A percentile compares a stretch with the other conserved stretches of the same genome.
These are phyloP conservation scores for Celoporthe dispersa DNA, from an alignment of 2,329 filamentous ascomycete species.

Conservation along the genomic window DNA sequence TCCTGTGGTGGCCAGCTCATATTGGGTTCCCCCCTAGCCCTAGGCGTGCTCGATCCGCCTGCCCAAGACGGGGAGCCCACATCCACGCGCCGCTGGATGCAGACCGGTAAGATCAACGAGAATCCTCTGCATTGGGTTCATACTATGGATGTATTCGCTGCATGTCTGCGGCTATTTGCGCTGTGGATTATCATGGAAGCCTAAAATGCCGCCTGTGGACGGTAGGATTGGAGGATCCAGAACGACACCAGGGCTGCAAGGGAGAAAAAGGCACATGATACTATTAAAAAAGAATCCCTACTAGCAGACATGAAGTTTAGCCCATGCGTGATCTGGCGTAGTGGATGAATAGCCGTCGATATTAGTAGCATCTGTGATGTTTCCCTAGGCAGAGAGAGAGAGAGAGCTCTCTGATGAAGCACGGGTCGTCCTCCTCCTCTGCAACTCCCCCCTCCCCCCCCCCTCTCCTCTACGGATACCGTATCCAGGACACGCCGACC, in stretches of 20 bases:
- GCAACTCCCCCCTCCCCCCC: background rate
- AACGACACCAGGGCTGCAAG: background rate
- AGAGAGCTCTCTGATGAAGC: no score
- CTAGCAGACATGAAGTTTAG: background rate
- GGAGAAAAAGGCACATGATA: background rate
- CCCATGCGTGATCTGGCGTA: background rate
- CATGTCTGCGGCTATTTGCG: background rate
- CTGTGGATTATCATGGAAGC: background rate
- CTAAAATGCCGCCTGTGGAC: background rate
- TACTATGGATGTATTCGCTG: background rate
- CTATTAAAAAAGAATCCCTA: background rate
- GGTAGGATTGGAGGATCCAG: background rate
- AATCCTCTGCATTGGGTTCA: background rate
- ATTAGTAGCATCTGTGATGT: no score
- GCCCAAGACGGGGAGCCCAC: no score
- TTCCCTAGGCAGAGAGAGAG: no score
- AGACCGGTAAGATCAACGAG: background rate
- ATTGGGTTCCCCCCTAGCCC: no score
- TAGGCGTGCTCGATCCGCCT: no score
- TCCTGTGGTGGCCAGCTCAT: no score
- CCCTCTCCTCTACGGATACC: no score
- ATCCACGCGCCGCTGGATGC: background rate
- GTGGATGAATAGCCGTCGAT: background rate
- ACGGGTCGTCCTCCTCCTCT: no score
- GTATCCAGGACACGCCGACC: background rate